Base-by-base conservation (phyloP, 2,329 filamentous ascomycete genomes). In the Xylariales sp. region DNA sequence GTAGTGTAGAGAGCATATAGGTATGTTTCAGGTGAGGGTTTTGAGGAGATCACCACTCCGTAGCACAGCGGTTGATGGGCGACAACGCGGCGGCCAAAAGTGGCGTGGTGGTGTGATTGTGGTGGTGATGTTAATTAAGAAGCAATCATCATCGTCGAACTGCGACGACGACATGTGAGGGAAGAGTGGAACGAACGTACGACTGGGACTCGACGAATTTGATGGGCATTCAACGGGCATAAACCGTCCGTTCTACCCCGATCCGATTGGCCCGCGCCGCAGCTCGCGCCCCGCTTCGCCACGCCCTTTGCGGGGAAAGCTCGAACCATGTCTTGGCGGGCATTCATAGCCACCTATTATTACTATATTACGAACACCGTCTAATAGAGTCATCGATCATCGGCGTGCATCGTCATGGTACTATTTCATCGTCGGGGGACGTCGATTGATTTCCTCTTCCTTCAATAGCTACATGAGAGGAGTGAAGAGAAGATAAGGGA, bases 11-110 rank as follows among this genome's bases (percentile, higher is more conserved):
- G 12, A 6, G 45, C 18, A 30, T 36, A 30, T 68, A 50, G 48
- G 34, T 32, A 58, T 64, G 39, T 66, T 67, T 69, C 64, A 65
- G 70, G 69, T 72, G 68, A 69, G 65, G 63, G 49, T 66, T 68
- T 69, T 59, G 65, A 71, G 70, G 68, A 72, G 70, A 64, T 71
- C 70, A 72, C 70, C 70, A 72, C 70, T 72, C 70, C 70, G 69
- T 28, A 57, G 55, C 59, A 64, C 48, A 34, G 43, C 36, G 58
- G 57, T 28, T 43, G 58, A 32, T 52, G 64, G 59, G 55, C 57
- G 36, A 67, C 62, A 63, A 61, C 8, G n/a, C 58, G 48, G 52
- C 60, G 32, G 53, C 54, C 52, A 36, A 43, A 43, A 45, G 59
- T 65, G 64, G 62, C 45, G 39, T 32, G 53, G 66, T 70, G 62